Evolutionary conservation across 2,329 filamentous ascomycete genomes (phyloP), one percentile per base, ranked within the genome.

Genomic region (Aspergillus eucalypticola): DNA sequence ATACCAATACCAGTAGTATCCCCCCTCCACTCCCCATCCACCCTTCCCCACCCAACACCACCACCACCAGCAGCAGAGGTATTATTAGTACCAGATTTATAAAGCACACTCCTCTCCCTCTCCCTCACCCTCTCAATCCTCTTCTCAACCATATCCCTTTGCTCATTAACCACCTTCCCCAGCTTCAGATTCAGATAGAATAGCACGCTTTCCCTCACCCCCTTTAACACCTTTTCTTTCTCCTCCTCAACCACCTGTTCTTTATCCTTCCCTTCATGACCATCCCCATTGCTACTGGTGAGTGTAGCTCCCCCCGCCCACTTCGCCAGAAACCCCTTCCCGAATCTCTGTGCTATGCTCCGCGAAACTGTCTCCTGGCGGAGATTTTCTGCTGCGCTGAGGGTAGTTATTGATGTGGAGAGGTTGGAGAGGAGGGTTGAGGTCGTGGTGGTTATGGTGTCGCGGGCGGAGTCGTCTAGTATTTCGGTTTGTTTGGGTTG

Each of bases 91-190:
- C n/a, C n/a, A n/a, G n/a, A n/a, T n/a, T n/a, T 42, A 62, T 92
- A 90, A 58, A 96, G 79, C 60, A 94, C 85, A 71, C 91, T 96
- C 77, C 91, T 91, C 71, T 88, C 93, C 84, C 90, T 95, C 79
- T 98, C 93, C 75, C 94, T 83, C 74, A 96, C 91, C 57, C 95
- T 83, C 71, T 88, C 87, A 66, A 98, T 81, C 68, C 95, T 81
- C 70, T 91, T 90, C 79, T 96, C 93, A 84, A 98, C 96, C 92
- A 98, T 97, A 54, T 84, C 85, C 69, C 91, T 88, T 80, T 98
- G 94, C 64, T 89, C 87, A 68, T 86, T 84, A 44, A 90, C 89
- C 59, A 89, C 92, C 65, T 86, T 83, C 77, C 95, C 90, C 64
- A 98, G 78, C 69, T 87, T 84, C 71, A 89, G 84, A 64, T 90